Base-by-base conservation (phyloP, 768 basidiomycete species). In the Obba rivulosa region DNA sequence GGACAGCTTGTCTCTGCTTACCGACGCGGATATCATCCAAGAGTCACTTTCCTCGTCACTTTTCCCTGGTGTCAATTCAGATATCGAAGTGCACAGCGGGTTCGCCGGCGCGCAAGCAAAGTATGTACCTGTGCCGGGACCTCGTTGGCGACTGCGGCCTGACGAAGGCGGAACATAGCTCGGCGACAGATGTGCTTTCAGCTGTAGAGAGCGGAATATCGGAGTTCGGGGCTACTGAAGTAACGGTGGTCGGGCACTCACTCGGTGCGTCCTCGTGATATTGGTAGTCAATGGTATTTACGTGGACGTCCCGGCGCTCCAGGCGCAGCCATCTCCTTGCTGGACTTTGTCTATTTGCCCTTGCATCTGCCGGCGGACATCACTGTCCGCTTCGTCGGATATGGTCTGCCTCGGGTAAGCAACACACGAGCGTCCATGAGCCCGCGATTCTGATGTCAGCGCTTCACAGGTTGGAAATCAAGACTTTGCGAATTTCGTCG, bases 401-500 rank as follows among this genome's bases (percentile, higher is more conserved):
- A 66, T 48, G 66, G 66, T n/a, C 39, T 66, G 45, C 67, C 66
- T 13, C 52, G 64, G 23, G 66, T 63, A 35, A 9, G 34, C 22
- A 25, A 24, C n/a, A 24, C 41, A 28, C 23, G 22, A 2, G 18
- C 25, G 41, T n/a, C 17, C 8, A n/a, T 8, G 9, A 16, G 3
- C 4, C 18, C 41, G 11, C 37, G 7, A 24, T 18, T 18, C 21
- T 28, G n/a, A 17, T 36, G 35, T 35, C 25, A 35, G n/a, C 45
- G 14, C 11, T 71, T 25, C 34, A 36, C 45, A 74, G 66, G 68
- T 72, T 49, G 80, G 83, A 20, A 83, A 84, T 62, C 73, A 76
- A 59, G 76, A 69, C 0, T 85, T 82, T 46, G 81, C 80, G 2
- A 53, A 80, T 53, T 76, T 74, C 52, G 73, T 81, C 38, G 77